Evolutionary conservation across 345 rosid species (phyloP), one percentile per base, ranked within the genome.

Genomic region (Sonneratia alba): DNA sequence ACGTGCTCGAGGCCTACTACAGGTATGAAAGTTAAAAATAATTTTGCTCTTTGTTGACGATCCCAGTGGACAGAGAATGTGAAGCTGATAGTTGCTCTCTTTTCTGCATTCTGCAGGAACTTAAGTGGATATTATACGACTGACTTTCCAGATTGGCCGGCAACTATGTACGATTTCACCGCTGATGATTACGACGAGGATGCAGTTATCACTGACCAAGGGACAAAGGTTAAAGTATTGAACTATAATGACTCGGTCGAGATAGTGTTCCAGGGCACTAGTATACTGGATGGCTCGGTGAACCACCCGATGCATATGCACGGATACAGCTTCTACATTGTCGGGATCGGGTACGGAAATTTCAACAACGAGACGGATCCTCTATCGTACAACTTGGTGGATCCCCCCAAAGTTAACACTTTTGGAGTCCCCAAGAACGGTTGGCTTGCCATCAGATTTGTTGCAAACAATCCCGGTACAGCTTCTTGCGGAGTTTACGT

Each of bases 391-490:
- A 61, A 61, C 22, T 32, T 61, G 15, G 24, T 61, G 11, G 65
- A 61, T 24, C 65, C 65, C 3, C 65, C 65, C 22, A 22, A 61
- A 3, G 65, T 61, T 22, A 61, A 61, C 14, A 61, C 65, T 3
- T 61, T 61, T 24, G 65, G 65, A 9, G 81, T 89, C 1, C 92
- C 96, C 70, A 89, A 92, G 8, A 91, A 89, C 7, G 97, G 98
- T 61, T 93, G 98, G 98, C 88, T 87, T 24, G 92, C 94, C 71
- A 86, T 93, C 81, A 79, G 94, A 66, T 91, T 93, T 36, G 84
- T 73, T 45, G 94, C 98, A 1, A 77, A 89, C 56, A 93, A 91
- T 81, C 98, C 98, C 71, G 98, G 98, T 87, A 27, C 32, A 0
- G 32, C 32, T 27, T 27, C 32, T 27, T 27, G 1, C 32, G 0